Conservation (phyloP, 345 rosid genomes). For the Boechera divaricarpa region DNA sequence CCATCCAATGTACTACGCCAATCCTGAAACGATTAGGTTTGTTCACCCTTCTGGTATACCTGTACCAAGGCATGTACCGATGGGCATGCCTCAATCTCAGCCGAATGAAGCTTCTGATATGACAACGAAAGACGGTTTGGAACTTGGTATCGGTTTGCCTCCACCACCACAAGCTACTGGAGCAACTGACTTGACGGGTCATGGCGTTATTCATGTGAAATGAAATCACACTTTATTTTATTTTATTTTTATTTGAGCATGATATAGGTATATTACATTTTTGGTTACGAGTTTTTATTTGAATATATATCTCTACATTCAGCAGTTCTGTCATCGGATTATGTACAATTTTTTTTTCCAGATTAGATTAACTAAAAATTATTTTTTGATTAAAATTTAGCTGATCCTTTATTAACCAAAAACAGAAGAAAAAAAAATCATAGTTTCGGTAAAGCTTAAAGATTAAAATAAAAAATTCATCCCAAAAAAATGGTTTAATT, state of each 20-base stretch:
- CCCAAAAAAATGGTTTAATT: neutral
- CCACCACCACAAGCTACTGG: slow-evolving; percentile 37
- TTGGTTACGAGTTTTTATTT: slow-evolving; percentile 12
- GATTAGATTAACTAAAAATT: neutral
- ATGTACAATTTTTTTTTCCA: neutral
- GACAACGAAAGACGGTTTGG: slow-evolving; percentile 26
- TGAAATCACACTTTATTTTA: neutral
- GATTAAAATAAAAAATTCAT: neutral
- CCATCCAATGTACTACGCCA: slow-evolving; percentile 38
- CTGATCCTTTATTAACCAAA: slow-evolving; percentile 21
- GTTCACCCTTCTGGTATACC: slow-evolving; percentile 48
- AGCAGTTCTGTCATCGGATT: slow-evolving; percentile 27
- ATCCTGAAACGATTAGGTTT: slow-evolving; percentile 33
- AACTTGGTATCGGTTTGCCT: slow-evolving; percentile 34
- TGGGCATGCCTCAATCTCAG: slow-evolving; percentile 30
- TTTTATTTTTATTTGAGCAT: neutral
- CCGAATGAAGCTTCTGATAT: slow-evolving; percentile 26
- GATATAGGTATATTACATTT: slow-evolving; percentile 22
- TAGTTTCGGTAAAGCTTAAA: neutral
- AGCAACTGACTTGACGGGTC: slow-evolving; percentile 27
- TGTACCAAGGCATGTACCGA: slow-evolving; percentile 41
- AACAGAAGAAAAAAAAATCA: neutral
- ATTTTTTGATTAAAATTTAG: slow-evolving; percentile 18
- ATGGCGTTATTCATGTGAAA: slow-evolving; percentile 42
- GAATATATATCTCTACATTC: slow-evolving; percentile 25